Evolutionary conservation across 2,329 filamentous ascomycete genomes (phyloP), one percentile per base, ranked within the genome.

Genomic region (Colletotrichum incanum): DNA sequence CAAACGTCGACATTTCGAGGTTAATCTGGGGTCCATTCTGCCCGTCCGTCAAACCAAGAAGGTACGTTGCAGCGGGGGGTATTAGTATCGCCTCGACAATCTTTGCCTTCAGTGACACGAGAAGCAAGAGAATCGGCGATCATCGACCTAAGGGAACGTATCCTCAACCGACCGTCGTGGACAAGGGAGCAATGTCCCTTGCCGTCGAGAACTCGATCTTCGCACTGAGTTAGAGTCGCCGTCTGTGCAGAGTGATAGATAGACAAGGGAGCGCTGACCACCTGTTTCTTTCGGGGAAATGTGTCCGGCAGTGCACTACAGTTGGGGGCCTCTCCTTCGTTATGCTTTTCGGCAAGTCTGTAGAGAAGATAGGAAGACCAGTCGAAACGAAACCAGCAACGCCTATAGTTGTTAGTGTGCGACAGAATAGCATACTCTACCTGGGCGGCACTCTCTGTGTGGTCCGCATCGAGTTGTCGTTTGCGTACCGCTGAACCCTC

Each of bases 61-160:
- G 43, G 41, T 28, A 34, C 37, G 31, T 56, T 58, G 41, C 20
- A 26, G 26, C 58, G 18, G 34, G 43, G 31, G 43, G 20, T 50
- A 55, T 47, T 59, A 37, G 50, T 43, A 68, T 58, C 43, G 49
- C 58, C 50, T 34, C 50, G 64, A 14, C 56, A 50, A 63, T 68
- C 58, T 50, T 56, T 52, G 49, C 56, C 26, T 23, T n/a, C n/a
- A 41, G n/a, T 16, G 49, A 18, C 50, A n/a, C 9, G n/a, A 26
- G n/a, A 34, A 28, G 52, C 34, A 58, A 45, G 34, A 37, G 34
- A n/a, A 26, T 34, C 28, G 41, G 39, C n/a, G 50, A 62, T 62
- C 50, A 20, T 50, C 26, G 18, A 18, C 34, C 34, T 50, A 45
- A 58, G 50, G 49, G 67, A 26, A 31, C 31, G 41, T 45, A n/a